Percentiles rank a stretch among this genome's conserved stretches.
These are phyloP conservation scores for Rhipidocladum racemiflorum DNA, from an alignment of 176 grass and related monocot species.

Conservation along the genomic window DNA sequence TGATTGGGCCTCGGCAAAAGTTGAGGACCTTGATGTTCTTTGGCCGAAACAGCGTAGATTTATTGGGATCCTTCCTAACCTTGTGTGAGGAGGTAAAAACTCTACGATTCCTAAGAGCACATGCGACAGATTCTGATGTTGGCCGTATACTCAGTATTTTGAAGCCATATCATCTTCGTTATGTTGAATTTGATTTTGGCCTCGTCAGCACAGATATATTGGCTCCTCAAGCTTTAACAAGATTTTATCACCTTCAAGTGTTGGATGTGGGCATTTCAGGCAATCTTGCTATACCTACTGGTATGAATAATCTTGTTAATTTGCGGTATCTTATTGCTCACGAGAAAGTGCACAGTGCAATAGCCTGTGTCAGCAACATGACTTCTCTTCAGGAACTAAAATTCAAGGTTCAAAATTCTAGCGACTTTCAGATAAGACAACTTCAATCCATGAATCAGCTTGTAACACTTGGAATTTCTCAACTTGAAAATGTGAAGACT, in stretches of 20 bases:
- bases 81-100: neutral
- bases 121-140: neutral
- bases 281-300: neutral
- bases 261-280: neutral
- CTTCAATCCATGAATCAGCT: constrained; percentile 26
- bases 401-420: constrained; percentile 30
- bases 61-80: neutral
- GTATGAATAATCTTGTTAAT: constrained; percentile 43
- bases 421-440: constrained; percentile 23
- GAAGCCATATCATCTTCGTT: constrained; percentile 21
- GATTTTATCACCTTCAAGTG: constrained; percentile 41
- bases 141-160: neutral
- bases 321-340: constrained; percentile 40
- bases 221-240: neutral
- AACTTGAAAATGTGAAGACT: constrained; percentile 27
- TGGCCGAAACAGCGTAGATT: neutral
- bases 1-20: neutral
- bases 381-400: constrained; percentile 26
- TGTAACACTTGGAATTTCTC: constrained; percentile 14
- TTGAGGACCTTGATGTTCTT: constrained; percentile 19
- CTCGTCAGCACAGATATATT: neutral
- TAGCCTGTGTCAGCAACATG: constrained; percentile 1
- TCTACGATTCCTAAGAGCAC: neutral
- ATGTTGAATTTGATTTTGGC: constrained; percentile 14
- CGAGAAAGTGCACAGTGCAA: neutral